Base-by-base conservation (phyloP, 2,329 filamentous ascomycete genomes). In the Metarhizium sp. region DNA sequence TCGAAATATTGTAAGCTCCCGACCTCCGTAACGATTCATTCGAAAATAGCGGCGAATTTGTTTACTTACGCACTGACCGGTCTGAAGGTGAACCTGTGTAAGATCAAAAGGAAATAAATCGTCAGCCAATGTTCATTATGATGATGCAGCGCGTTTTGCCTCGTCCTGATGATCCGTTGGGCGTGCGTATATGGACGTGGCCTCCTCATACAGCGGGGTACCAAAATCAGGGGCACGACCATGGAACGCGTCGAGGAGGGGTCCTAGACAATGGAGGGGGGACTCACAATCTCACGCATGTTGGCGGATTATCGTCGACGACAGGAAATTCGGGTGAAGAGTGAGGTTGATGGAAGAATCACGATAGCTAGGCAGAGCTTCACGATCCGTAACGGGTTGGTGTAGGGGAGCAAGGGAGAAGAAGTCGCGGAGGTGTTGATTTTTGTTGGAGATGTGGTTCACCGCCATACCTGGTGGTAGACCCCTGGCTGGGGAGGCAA, bases 81-180 rank as follows among this genome's bases (percentile, higher is more conserved):
- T 99, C 82, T 99, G 94, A 70, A 99, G 91, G 80, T 99, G 94
- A 79, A 97, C 92, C 92, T 97, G 72, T 81, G 18, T 69, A 62
- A 63, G 64, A 67, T 70, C 69, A 75, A 75, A 69, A 71, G 61
- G 40, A 59, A 45, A 25, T 25, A 25, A 63, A 60, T 70, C 40
- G 82, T 86, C 78, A 88, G 85, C 20, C 6, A 29, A 11, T 16
- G 11, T 51, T 51, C 76, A 67, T 69, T 8, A 18, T 36, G 29
- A n/a, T 51, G 36, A 20, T 30, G n/a, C 25, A 38, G 42, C 48
- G 36, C 50, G 47, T 25, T 47, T 25, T 20, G 45, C 20, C 34
- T 51, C 14, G 40, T 5, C 20, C 47, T 14, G 10, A 48, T 29
- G n/a, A 25, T 29, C n/a, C 29, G 20, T 55, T 30, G 49, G 30